Base-by-base conservation (phyloP, 257 asterid genomes). In the Nyctanthes arbortristis region DNA sequence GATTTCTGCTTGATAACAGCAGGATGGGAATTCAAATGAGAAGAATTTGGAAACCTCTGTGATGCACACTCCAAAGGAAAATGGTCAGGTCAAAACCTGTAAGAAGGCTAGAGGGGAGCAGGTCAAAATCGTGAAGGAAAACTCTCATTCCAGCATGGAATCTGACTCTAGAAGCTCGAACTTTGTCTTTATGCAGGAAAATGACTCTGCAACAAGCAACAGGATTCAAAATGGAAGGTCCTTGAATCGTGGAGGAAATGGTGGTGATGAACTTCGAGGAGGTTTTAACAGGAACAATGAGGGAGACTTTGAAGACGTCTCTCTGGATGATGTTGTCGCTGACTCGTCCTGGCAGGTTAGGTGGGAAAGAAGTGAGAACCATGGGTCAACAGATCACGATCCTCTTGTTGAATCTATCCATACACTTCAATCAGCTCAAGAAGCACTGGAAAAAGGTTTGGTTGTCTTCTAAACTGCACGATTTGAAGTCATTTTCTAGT, bases 71-170 rank as follows among this genome's bases (percentile, higher is more conserved):
- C 79, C 67, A 59, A 78, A 64, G 68, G 87, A 82, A 27, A 84
- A 84, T 73, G 81, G 70, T 33, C 69, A 64, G 74, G 69, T 36
- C n/a, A 87, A 79, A 70, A 68, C 68, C 33, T 56, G 73, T 77
- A 91, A 87, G 80, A 89, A 84, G 75, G 79, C 81, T 75, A 83
- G 86, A 81, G 89, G 89, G 59, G 87, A 75, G 56, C 45, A 72
- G 88, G 88, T 89, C 89, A 89, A 89, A 83, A 84, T 87, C 84
- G 94, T 87, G 92, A 87, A 86, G 84, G 91, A 86, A 78, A 86
- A 82, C 89, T 89, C 96, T 80, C 93, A 83, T 81, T 92, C 96
- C 92, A 87, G 96, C 84, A 47, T 88, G 90, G 96, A 89, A 77
- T 89, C 96, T 84, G 96, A 92, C 91, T 88, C 86, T 70, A 84